Conservation (phyloP, 2,329 filamentous ascomycete species). For the Celoporthe dispersa region DNA sequence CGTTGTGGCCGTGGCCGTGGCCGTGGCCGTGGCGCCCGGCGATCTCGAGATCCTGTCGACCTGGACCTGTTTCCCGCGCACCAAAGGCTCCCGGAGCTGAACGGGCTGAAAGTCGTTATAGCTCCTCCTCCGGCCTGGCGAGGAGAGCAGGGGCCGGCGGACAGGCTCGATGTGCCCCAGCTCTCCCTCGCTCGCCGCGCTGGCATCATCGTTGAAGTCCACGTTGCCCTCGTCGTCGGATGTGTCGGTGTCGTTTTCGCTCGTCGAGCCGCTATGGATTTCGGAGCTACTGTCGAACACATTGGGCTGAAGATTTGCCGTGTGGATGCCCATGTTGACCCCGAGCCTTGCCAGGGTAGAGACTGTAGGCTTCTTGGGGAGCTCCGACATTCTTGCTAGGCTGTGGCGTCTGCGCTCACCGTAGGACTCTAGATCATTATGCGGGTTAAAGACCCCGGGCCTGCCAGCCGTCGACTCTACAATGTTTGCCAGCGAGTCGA, state of each 20-base stretch:
- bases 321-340: slow-evolving; percentile 73
- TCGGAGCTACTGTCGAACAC: slow-evolving; percentile 52
- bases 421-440: slow-evolving; percentile 37
- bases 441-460: slow-evolving; percentile 50
- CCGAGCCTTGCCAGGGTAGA: slow-evolving; percentile 59
- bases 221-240: slow-evolving; percentile 35
- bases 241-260: slow-evolving; percentile 34
- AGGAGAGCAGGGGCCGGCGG: slow-evolving; percentile 35
- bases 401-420: slow-evolving; percentile 47
- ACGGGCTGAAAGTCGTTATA: slow-evolving; percentile 41
- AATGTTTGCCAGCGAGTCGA: slow-evolving; percentile 49
- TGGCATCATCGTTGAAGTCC: slow-evolving; percentile 45
- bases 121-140: slow-evolving; percentile 43
- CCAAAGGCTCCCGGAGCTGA: slow-evolving; percentile 14
- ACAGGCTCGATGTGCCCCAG: slow-evolving; percentile 42
- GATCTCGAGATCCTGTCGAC: slow-evolving; percentile 23
- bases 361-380: slow-evolving; percentile 64
- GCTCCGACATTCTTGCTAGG: slow-evolving; percentile 62
- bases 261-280: slow-evolving; percentile 32
- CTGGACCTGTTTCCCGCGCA: slow-evolving; percentile 22
- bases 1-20: neutral
- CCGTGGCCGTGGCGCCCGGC: neutral
- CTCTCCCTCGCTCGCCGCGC: slow-evolving; percentile 48
- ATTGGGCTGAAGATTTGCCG: slow-evolving; percentile 69
- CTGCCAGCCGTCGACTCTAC: slow-evolving; percentile 48